phyloP scores from a whole-genome alignment of 371 early-diverging fungal species.

The Lichtheimia ornata region DNA sequence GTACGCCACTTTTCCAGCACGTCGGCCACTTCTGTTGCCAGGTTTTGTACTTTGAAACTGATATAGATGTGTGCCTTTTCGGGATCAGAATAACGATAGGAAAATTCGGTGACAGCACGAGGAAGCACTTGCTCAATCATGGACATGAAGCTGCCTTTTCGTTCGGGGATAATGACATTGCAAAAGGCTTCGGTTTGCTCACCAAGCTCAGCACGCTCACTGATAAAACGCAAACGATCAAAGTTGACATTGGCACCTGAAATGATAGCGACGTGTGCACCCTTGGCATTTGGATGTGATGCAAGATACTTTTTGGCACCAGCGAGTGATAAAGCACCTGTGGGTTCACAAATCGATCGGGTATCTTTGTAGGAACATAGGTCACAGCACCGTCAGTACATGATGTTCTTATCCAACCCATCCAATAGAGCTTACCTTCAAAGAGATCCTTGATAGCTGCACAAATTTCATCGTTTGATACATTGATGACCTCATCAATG shows the following conservation, averaged over 20 bases:
- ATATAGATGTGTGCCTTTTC: conserved; percentile 84
- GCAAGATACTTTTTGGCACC: conserved; percentile 83
- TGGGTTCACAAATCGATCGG: conserved; percentile 91
- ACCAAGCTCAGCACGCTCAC: conserved; percentile 92
- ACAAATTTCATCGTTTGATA: conserved; percentile 95
- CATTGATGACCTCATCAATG: conserved; percentile 85
- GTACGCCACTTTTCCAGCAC: conserved; percentile 61
- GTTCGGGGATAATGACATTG: conserved; percentile 87
- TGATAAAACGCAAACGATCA: conserved; percentile 93
- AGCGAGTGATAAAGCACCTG: conserved; percentile 90
- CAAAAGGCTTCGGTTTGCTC: conserved; percentile 90
- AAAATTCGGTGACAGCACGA: conserved; percentile 87
- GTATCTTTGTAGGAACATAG: conserved; percentile 63
- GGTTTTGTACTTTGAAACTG: conserved; percentile 74
- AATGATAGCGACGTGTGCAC: conserved; percentile 76
- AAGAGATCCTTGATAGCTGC: conserved; percentile 98
- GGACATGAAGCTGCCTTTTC: conserved; percentile 83
- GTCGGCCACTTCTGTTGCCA: conserved; percentile 65
- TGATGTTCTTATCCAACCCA: too few species aligned
- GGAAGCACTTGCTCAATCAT: conserved; percentile 83
- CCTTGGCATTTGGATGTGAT: conserved; percentile 40
- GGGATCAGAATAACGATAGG: conserved; percentile 86
- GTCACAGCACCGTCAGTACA: too few species aligned
- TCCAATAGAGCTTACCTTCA: conserved; percentile 39
- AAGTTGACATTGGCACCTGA: conserved; percentile 98